These are phyloP conservation scores for Ceratobasidium sp. DNA, from an alignment of 1,284 basidiomycete genomes.

Conservation along the genomic window DNA sequence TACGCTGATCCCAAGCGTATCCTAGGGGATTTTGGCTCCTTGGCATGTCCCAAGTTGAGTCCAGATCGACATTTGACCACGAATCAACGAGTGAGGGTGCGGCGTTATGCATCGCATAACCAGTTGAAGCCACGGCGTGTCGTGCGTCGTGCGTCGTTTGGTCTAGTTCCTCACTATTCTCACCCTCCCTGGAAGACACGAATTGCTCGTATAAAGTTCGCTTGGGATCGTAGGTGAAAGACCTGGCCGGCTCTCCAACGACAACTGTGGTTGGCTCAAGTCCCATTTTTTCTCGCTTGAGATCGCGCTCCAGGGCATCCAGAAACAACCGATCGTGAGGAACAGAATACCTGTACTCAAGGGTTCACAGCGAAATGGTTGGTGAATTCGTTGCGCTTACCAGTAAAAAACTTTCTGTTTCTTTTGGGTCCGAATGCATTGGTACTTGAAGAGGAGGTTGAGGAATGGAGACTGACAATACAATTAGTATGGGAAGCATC, in stretches of 20 bases:
- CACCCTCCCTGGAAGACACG: conserved; percentile 67
- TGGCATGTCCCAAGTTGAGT: conserved; percentile 24
- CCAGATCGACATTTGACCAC: conserved; percentile 24
- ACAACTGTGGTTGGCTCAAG: conserved; percentile 84
- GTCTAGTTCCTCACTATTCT: conserved; percentile 68
- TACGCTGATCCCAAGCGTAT: conserved; percentile 40
- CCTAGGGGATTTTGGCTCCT: conserved; percentile 33
- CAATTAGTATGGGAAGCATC: conserved; percentile 22
- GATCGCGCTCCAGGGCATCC: conserved; percentile 91
- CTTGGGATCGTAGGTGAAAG: conserved; percentile 87
- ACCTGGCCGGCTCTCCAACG: conserved; percentile 82
- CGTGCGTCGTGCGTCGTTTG: conserved; percentile 64
- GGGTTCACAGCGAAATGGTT: background rate
- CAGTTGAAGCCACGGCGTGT: conserved; percentile 54
- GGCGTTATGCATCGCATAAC: conserved; percentile 6
- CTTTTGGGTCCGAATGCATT: conserved; percentile 95
- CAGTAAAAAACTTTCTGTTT: conserved; percentile 96
- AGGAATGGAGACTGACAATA: conserved; percentile 83
- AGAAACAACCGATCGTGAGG: conserved; percentile 96
- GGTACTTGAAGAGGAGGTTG: conserved; percentile 92
- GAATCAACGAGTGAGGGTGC: conserved; percentile 1
- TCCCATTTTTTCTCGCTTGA: conserved; percentile 92
- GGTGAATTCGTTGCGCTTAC: conserved; percentile 61
- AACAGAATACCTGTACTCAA: conserved; percentile 74
- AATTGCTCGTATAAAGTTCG: conserved; percentile 91